Conservation (phyloP, 345 rosid genomes). For the Mallotus nudiflorus region DNA sequence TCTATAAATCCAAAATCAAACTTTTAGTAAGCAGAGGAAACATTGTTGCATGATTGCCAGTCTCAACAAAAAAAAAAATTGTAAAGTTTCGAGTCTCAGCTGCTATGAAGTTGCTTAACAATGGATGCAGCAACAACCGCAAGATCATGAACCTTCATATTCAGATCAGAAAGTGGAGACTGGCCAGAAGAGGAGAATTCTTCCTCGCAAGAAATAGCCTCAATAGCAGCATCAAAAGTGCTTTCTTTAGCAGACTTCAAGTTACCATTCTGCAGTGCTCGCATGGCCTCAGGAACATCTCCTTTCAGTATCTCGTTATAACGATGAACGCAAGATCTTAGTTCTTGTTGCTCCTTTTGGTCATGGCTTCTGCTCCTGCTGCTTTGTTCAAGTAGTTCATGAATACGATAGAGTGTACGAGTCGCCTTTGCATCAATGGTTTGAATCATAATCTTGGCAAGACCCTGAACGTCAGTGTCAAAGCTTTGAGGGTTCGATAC, state of each 20-base stretch:
- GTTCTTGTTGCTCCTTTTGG: slow-evolving; percentile 7
- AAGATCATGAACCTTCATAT: slow-evolving; percentile 28
- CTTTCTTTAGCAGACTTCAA: slow-evolving; percentile 28
- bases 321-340: slow-evolving; percentile 24
- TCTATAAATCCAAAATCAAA: too few species aligned
- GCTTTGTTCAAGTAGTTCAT: slow-evolving; percentile 14
- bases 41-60: too few species aligned
- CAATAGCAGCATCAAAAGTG: slow-evolving; percentile 24
- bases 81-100: too few species aligned
- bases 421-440: slow-evolving; percentile 24
- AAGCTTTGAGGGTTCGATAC: slow-evolving; percentile 24
- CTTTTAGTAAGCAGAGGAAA: too few species aligned
- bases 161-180: slow-evolving; percentile 29
- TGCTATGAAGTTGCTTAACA: slow-evolving; percentile 13
- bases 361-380: background rate
- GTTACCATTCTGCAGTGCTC: slow-evolving; percentile 20
- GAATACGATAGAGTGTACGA: slow-evolving; percentile 16
- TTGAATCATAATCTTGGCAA: slow-evolving; percentile 27
- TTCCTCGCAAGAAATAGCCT: slow-evolving; percentile 34
- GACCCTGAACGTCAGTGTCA: slow-evolving; percentile 18
- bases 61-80: too few species aligned
- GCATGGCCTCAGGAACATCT: slow-evolving; percentile 20
- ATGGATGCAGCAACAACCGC: slow-evolving; percentile 30
- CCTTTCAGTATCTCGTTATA: slow-evolving; percentile 19
- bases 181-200: slow-evolving; percentile 22